Conservation (phyloP, 345 rosid genomes). For the Melaleuca alternifolia region DNA sequence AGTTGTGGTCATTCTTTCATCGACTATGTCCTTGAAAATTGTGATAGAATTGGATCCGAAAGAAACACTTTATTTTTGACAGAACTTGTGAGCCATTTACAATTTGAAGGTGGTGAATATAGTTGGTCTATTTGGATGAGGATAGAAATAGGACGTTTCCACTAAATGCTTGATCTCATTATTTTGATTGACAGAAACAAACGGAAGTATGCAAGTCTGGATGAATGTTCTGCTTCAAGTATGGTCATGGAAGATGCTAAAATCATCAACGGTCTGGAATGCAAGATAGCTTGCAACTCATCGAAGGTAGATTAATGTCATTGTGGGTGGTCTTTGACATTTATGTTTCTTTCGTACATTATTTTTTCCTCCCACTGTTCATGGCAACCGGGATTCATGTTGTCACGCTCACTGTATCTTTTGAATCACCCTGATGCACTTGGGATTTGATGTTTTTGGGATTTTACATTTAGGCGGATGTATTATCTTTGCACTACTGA, state of each 20-base stretch:
- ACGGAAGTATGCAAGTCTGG: slow-evolving; percentile 41
- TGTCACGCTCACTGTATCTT: neutral
- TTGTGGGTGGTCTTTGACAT: neutral
- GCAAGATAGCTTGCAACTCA: slow-evolving; percentile 82
- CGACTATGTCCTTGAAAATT: neutral
- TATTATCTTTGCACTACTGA: neutral
- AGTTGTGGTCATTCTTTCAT: neutral
- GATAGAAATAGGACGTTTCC: neutral
- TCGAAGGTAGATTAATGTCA: slow-evolving; percentile 42
- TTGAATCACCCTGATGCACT: neutral
- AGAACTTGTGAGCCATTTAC: neutral
- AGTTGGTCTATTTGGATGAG: neutral
- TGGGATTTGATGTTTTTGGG: neutral
- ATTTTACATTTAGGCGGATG: neutral
- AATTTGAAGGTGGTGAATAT: neutral
- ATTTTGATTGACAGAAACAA: slow-evolving; percentile 59
- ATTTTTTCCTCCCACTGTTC: neutral
- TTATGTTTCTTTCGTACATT: neutral
- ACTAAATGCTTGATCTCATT: neutral
- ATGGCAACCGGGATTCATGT: neutral
- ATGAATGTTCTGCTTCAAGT: slow-evolving; percentile 56
- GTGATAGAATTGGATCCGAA: neutral
- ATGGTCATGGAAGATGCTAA: slow-evolving; percentile 71
- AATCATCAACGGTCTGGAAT: slow-evolving; percentile 83
- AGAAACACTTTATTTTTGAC: neutral